Percentiles rank a stretch among this genome's conserved stretches.
These are phyloP conservation scores for Aspergillus avenaceus DNA, from an alignment of 495 filamentous ascomycete species.

Conservation along the genomic window DNA sequence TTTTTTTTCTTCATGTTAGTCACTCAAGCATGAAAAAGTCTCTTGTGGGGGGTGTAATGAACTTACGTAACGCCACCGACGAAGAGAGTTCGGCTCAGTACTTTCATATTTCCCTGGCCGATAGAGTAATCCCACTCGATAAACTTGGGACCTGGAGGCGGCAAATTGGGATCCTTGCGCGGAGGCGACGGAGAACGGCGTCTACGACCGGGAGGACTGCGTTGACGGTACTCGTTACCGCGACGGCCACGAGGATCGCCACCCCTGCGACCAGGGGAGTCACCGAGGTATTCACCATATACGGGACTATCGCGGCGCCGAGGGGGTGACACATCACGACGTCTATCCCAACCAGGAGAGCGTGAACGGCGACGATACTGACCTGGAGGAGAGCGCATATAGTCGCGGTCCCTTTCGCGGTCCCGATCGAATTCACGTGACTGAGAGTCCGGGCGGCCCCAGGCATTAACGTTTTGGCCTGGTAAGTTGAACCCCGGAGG, in stretches of 20 bases:
- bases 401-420: conserved; percentile 49
- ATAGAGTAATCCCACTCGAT: conserved; percentile 75
- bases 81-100: conserved; percentile 91
- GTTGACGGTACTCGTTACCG: conserved; percentile 73
- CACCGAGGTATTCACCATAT: conserved; percentile 63
- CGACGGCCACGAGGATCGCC: conserved; percentile 57
- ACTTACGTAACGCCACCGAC: conserved; percentile 93
- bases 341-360: conserved; percentile 69
- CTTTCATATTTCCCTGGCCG: conserved; percentile 75
- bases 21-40: not conserved
- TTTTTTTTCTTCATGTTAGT: conserved; percentile 14
- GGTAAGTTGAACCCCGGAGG: conserved; percentile 31
- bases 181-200: conserved; percentile 58
- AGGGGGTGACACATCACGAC: conserved; percentile 52
- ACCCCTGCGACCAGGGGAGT: conserved; percentile 55
- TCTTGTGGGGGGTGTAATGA: not conserved
- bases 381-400: conserved; percentile 52
- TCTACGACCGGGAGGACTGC: conserved; percentile 65
- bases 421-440: conserved; percentile 63
- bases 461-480: conserved; percentile 30
- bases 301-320: conserved; percentile 66
- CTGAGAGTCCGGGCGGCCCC: conserved; percentile 36
- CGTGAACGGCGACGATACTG: conserved; percentile 70
- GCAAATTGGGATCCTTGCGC: conserved; percentile 48
- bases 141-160: conserved; percentile 66